Evolutionary conservation across 2,329 filamentous ascomycete species (phyloP).

Genomic region (Epichloe gansuensis): DNA sequence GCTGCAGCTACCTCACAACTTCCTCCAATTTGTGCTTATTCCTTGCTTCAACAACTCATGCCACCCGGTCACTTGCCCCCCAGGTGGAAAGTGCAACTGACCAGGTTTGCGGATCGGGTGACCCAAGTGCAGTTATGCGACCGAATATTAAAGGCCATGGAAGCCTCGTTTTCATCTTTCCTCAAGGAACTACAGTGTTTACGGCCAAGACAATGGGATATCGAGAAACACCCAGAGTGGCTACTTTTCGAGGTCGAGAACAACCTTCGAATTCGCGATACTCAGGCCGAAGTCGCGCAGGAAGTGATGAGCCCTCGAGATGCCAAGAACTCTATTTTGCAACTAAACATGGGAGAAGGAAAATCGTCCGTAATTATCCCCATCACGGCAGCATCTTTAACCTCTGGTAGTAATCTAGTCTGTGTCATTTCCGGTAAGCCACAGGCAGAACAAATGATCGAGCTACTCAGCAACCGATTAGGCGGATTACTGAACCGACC

Average conservation of each 20-base stretch:
- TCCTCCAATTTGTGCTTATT: constrained; percentile 12
- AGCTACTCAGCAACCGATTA: too few species aligned
- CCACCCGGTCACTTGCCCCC: not conserved
- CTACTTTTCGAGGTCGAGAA: constrained; percentile 52
- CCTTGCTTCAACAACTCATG: constrained; percentile 5
- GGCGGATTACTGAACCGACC: too few species aligned
- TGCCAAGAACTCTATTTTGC: constrained; percentile 38
- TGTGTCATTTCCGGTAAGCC: too few species aligned
- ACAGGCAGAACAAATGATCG: too few species aligned
- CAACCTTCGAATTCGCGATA: constrained; percentile 42
- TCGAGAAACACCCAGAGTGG: constrained; percentile 34
- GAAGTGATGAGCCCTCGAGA: constrained; percentile 34
- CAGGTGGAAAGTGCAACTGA: constrained; percentile 7
- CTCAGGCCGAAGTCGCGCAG: constrained; percentile 42
- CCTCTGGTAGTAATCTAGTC: too few species aligned
- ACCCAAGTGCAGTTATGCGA: not conserved
- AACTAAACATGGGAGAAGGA: constrained; percentile 57
- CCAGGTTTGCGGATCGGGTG: constrained; percentile 8
- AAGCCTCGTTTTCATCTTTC: not conserved
- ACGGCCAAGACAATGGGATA: not conserved
- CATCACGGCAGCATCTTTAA: too few species aligned
- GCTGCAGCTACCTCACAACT: not conserved
- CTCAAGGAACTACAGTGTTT: not conserved
- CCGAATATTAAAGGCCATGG: constrained; percentile 13
- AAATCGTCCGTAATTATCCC: constrained; percentile 22